Percentiles rank a stretch among this genome's conserved stretches.
Evolutionary conservation across 208 protist species (phyloP).

Genomic region (Wallacemonas sp.): DNA sequence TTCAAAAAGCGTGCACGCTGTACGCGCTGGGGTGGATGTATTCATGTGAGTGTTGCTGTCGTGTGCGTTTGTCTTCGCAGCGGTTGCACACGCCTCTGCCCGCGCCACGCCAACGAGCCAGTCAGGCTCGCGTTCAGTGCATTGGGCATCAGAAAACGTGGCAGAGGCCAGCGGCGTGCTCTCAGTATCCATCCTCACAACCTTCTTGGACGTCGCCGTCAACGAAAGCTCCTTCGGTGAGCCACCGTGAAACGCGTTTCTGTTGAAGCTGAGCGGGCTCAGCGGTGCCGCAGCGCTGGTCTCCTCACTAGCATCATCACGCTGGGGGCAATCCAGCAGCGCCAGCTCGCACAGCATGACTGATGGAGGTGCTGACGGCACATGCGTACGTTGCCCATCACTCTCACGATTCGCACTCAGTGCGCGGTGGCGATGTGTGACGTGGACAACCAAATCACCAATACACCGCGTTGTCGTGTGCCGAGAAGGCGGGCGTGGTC

Average conservation of each 20-base stretch:
- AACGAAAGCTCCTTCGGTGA: conserved; percentile 3
- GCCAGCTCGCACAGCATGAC: conserved; percentile 9
- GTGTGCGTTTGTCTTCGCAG: background rate
- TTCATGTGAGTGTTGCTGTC: background rate
- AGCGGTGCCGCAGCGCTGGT: no score
- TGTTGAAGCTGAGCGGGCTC: no score
- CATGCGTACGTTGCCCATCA: background rate
- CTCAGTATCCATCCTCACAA: background rate
- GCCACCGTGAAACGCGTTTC: no score
- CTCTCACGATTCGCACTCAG: background rate
- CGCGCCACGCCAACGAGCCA: conserved; percentile 9
- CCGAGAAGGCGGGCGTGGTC: no score
- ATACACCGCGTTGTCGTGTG: conserved; percentile 1
- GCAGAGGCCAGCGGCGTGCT: background rate
- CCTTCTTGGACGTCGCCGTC: background rate
- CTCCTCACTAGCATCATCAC: no score
- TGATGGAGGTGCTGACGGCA: background rate
- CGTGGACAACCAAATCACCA: conserved; percentile 5
- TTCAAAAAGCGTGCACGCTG: background rate
- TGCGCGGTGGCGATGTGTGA: background rate
- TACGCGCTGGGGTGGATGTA: background rate
- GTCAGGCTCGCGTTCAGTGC: no score
- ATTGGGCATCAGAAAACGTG: no score
- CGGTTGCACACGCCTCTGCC: no score
- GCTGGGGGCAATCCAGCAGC: conserved; percentile 10